Base-by-base conservation (phyloP, 495 filamentous ascomycete species). In the Neurospora sp. region DNA sequence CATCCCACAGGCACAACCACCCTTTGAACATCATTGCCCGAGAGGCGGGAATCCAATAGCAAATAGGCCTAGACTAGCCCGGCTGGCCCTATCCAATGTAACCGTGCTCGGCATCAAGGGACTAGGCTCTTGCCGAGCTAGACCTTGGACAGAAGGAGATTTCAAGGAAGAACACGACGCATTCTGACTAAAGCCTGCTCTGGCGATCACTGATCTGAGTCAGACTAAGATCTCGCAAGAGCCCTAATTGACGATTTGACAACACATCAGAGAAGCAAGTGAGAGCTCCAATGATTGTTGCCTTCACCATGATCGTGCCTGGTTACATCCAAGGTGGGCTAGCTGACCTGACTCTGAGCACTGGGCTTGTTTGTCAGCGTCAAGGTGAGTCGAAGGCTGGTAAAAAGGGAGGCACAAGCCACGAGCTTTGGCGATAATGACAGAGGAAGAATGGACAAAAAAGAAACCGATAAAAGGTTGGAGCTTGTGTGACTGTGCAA, bases 11-110 rank as follows among this genome's bases (percentile, higher is more conserved):
- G 22, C 37, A 48, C 53, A 31, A 61, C 14, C 53, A 61, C 22
- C 53, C 6, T 10, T 18, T 35, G 53, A 61, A 27, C 46, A 70
- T 40, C 59, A 68, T 27, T 35, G 73, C 71, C 73, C 75, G 72
- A 53, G 37, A 48, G 22, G 48, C 40, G 75, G 75, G 73, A 75
- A 73, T 35, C 75, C 75, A 76, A 76, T 75, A 37, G 40, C 42
- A 71, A 31, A 61, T 53, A 31, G 22, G 12, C 22, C 27, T 61
- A 31, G 22, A 18, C 27, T 61, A 61, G 7, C 12, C 27, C 27
- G 53, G 6, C 22, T 27, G 53, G 53, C 27, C 53, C 27, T 66
- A 31, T 35, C 53, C 27, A 66, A 35, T 35, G 53, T 37, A 66
- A 66, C 27, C 14, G 53, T 66, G 27, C 53, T 66, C 53, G 53